These are phyloP conservation scores for Dactylellina cionopaga DNA, from an alignment of 2,329 filamentous ascomycete species.

Conservation along the genomic window DNA sequence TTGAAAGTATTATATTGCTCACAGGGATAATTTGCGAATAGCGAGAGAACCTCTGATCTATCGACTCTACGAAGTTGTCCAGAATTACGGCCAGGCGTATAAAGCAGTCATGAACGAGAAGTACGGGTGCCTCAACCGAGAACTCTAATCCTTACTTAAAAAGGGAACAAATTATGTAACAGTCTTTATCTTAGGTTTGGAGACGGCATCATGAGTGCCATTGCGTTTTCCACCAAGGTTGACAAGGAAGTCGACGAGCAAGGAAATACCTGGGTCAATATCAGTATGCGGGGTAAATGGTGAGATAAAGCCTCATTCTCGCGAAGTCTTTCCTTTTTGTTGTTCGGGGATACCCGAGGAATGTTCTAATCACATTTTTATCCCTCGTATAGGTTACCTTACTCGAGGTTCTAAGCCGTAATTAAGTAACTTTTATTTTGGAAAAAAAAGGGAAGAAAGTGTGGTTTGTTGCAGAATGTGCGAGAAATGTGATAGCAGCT, in stretches of 20 bases:
- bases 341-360: slow-evolving; percentile 42
- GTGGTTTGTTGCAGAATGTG: too few species aligned
- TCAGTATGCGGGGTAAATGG: slow-evolving; percentile 86
- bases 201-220: slow-evolving; percentile 96
- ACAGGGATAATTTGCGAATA: slow-evolving; percentile 20
- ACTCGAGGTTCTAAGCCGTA: slow-evolving; percentile 52
- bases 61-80: slow-evolving; percentile 89
- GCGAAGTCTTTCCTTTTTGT: neutral
- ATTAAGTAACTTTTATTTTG: neutral
- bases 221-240: slow-evolving; percentile 85
- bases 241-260: slow-evolving; percentile 91
- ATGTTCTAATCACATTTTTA: slow-evolving; percentile 30
- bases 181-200: slow-evolving; percentile 61
- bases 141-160: slow-evolving; percentile 6
- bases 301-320: slow-evolving; percentile 62
- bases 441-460: neutral
- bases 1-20: neutral
- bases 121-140: slow-evolving; percentile 60
- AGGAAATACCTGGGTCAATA: slow-evolving; percentile 83
- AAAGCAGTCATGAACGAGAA: slow-evolving; percentile 97
- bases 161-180: slow-evolving; percentile 51
- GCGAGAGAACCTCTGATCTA: slow-evolving; percentile 81
- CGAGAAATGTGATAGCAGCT: neutral
- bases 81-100: slow-evolving; percentile 96
- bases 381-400: slow-evolving; percentile 49